Conservation (phyloP, 208 protist genomes). For the Trypanosoma vivax region DNA sequence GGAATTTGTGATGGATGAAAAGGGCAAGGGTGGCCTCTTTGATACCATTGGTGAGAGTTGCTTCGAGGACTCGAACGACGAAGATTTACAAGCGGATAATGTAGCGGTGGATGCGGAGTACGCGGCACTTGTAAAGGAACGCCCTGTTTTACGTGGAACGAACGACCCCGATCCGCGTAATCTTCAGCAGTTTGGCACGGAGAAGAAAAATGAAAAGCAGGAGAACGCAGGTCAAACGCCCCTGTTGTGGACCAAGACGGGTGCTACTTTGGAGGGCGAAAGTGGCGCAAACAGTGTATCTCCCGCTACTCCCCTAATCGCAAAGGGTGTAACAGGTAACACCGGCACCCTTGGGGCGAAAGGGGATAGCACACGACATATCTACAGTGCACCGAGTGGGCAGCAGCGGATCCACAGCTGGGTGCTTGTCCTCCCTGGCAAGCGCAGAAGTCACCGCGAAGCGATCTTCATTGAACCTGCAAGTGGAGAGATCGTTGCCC, state of each 20-base stretch:
- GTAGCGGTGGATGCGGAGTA: slow-evolving; percentile 39
- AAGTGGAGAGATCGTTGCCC: slow-evolving; percentile 57
- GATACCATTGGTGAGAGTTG: neutral
- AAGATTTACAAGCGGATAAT: slow-evolving; percentile 33
- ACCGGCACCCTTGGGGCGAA: neutral
- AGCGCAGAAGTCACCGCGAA: slow-evolving; percentile 40
- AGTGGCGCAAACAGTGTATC: neutral
- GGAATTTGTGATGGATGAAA: neutral
- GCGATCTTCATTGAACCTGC: slow-evolving; percentile 83
- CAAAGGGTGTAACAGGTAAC: neutral
- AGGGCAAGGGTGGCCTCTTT: neutral
- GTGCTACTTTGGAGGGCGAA: neutral
- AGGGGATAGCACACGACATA: too few species aligned
- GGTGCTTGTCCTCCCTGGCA: slow-evolving; percentile 79
- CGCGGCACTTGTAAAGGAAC: slow-evolving; percentile 47
- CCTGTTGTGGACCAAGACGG: too few species aligned
- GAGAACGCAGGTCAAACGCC: too few species aligned
- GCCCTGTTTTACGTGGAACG: slow-evolving; percentile 36
- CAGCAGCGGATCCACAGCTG: slow-evolving; percentile 67
- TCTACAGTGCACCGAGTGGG: too few species aligned
- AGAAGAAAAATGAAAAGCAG: neutral
- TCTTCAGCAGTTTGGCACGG: too few species aligned
- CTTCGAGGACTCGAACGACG: slow-evolving; percentile 63
- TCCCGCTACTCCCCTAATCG: neutral
- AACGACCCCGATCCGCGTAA: slow-evolving; percentile 33